Base-by-base conservation (phyloP, 2,329 filamentous ascomycete species). In the Epichloe scottii region DNA sequence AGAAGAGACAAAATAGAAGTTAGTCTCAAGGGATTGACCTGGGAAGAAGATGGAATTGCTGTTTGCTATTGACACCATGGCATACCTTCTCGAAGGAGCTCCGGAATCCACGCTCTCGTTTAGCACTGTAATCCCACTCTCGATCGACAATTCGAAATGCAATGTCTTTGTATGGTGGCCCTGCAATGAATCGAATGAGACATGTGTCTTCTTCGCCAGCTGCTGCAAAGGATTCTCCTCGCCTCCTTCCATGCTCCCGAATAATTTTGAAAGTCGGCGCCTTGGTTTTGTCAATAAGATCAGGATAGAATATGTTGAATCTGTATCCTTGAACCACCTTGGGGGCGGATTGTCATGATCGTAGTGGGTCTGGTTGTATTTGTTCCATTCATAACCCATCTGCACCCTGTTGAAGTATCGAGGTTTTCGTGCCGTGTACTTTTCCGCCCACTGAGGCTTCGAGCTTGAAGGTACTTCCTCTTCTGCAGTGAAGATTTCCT, bases 361-460 rank as follows among this genome's bases (percentile, higher is more conserved):
- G 71, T 98, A 98, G 69, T 98, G 93, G 12, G 93, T 98, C 70
- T 98, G 93, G 63, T 98, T 98, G 77, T 98, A 98, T 69, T 98
- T 98, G 75, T 98, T 98, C 93, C 93, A 98, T 68, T 98, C 93
- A 67, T 97, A 98, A 49, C 93, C 93, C 87, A 96, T 96, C 68
- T 95, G 90, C 45, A 97, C 90, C 40, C 93, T 85, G 65, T 97
- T 97, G 77, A 98, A 98, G 70, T 96, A 97, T 54, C 86, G 82
- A 12, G 93, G 93, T 69, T 97, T 98, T 56, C 93, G 81, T 7
- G 91, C 89, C 39, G 85, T 81, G 67, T 95, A 86, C 68, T 91
- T 89, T 63, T 82, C 81, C 5, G 85, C 83, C 89, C 89, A 95
- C 56, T 83, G 79, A 4, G 88, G 84, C 57, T 81, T 81, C 3